These are phyloP conservation scores for Perkinsus chesapeaki DNA, from an alignment of 169 alveolate species.

Conservation along the genomic window DNA sequence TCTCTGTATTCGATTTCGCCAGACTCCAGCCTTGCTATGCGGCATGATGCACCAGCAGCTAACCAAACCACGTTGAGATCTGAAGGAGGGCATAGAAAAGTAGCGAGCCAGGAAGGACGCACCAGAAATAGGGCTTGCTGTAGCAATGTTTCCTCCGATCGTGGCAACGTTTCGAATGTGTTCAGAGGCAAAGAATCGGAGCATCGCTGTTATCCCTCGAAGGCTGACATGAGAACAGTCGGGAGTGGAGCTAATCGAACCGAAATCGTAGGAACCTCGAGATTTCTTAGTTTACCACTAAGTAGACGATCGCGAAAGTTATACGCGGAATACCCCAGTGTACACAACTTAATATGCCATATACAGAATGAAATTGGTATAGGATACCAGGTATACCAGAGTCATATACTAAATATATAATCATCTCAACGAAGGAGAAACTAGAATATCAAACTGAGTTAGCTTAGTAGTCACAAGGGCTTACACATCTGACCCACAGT, in stretches of 20 bases:
- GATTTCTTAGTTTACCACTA: too few relatives aligned
- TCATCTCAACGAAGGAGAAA: too few relatives aligned
- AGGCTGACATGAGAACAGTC: background rate
- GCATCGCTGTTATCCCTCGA: background rate
- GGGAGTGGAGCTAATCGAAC: too few relatives aligned
- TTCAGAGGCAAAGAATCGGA: background rate
- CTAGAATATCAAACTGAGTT: too few relatives aligned
- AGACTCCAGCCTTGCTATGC: background rate
- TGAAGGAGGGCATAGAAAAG: too few relatives aligned
- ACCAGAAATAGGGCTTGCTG: constrained; percentile 9
- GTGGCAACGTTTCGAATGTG: constrained; percentile 8
- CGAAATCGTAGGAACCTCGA: too few relatives aligned
- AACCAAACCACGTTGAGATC: background rate
- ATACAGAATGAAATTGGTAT: background rate
- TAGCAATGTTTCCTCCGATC: background rate
- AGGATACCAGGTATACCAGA: background rate
- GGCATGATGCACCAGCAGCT: background rate
- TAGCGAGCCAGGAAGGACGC: background rate
- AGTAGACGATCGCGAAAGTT: too few relatives aligned
- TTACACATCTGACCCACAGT: background rate
- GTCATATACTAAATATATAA: too few relatives aligned
- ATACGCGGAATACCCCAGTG: too few relatives aligned
- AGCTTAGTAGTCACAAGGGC: too few relatives aligned
- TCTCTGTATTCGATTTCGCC: background rate
- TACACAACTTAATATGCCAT: too few relatives aligned